phyloP scores from a whole-genome alignment of 2,329 filamentous ascomycete species.

The Neonectria ditissima region DNA sequence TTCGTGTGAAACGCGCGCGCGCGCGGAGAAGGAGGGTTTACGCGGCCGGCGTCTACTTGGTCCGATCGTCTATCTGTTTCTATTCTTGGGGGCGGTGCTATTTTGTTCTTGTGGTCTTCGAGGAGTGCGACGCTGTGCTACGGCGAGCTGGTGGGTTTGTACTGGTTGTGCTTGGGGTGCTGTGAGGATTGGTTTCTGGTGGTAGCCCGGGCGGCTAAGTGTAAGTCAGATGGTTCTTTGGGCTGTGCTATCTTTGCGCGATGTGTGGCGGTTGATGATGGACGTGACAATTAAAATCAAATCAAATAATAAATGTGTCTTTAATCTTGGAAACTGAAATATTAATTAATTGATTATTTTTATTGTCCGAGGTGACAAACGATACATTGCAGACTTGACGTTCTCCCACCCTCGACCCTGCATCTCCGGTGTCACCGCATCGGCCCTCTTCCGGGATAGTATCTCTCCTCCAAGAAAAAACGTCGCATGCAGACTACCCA shows the following conservation, averaged over 20 bases:
- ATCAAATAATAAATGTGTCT: slow-evolving; percentile 5
- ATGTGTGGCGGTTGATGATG: background rate
- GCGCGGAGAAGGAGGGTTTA: background rate
- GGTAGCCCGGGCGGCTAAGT: slow-evolving; percentile 19
- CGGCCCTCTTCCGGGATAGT: background rate
- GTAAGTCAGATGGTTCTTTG: slow-evolving; percentile 5
- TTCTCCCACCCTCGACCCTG: background rate
- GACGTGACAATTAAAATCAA: background rate
- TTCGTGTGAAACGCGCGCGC: slow-evolving; percentile 10
- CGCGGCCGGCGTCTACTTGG: slow-evolving; percentile 13
- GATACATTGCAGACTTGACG: background rate
- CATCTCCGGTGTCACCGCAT: background rate
- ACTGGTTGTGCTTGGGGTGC: background rate
- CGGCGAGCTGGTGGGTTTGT: background rate
- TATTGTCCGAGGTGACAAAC: background rate
- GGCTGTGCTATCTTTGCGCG: background rate
- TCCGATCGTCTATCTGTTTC: background rate
- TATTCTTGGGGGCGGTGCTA: slow-evolving; percentile 18
- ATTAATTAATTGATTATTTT: background rate
- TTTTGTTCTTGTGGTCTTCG: background rate
- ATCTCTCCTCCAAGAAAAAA: background rate
- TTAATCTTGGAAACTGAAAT: background rate
- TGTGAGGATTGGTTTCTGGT: background rate
- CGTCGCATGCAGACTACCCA: background rate
- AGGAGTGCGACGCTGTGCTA: slow-evolving; percentile 6